Evolutionary conservation across 371 early-diverging fungal genomes (phyloP).

Genomic region (Smittium mucronatum): DNA sequence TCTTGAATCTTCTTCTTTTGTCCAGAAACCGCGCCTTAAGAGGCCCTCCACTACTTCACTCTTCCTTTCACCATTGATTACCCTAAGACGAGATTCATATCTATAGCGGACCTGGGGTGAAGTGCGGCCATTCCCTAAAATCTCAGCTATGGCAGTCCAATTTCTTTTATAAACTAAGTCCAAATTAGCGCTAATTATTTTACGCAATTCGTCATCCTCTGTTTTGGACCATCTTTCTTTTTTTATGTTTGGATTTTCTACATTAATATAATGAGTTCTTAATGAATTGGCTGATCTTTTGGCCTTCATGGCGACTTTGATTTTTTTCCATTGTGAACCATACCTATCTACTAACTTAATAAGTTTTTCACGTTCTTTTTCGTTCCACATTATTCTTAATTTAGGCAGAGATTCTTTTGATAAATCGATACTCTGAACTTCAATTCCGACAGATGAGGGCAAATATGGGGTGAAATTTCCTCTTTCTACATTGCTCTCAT

Average conservation of each 20-base stretch:
- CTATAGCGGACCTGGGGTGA: neutral
- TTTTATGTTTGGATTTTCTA: neutral
- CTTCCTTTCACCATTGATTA: constrained; percentile 1
- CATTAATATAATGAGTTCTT: neutral
- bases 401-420: neutral
- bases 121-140: neutral
- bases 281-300: neutral
- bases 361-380: neutral
- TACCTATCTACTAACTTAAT: neutral
- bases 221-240: constrained; percentile 5
- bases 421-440: too few relatives aligned
- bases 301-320: neutral
- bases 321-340: neutral
- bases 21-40: neutral
- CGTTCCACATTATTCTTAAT: neutral
- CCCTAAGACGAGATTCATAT: neutral
- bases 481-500: too few relatives aligned
- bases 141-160: neutral
- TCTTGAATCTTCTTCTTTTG: neutral
- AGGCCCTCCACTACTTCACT: neutral
- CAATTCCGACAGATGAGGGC: too few relatives aligned
- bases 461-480: too few relatives aligned
- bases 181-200: neutral
- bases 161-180: neutral
- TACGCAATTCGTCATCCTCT: neutral